Percentiles rank a stretch among this genome's conserved stretches.
phyloP scores from a whole-genome alignment of 139 green algal species.

The Edaphochlamys debaryana region DNA sequence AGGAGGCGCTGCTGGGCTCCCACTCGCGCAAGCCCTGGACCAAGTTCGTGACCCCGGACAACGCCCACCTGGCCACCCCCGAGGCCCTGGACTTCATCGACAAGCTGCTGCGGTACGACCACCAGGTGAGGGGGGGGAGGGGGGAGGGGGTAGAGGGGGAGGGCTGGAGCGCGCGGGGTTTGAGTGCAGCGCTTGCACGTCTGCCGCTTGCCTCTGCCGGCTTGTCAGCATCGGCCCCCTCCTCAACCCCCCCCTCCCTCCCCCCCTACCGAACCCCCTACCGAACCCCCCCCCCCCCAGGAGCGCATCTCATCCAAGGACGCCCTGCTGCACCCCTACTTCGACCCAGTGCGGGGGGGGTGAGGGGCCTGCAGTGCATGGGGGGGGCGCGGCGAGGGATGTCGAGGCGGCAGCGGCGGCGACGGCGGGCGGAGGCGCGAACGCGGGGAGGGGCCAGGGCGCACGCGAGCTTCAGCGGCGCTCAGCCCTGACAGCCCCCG shows the following conservation, averaged over 20 bases:
- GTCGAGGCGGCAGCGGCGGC: no score
- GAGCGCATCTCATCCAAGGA: slow-evolving; percentile 91
- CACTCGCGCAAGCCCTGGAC: slow-evolving; percentile 92
- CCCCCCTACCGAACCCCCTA: no score
- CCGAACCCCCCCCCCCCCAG: background rate
- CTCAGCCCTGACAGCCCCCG: no score
- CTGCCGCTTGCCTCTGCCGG: no score
- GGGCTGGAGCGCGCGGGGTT: no score
- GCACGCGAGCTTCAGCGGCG: no score
- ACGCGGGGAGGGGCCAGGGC: no score
- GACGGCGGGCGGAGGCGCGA: no score
- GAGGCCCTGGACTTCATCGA: slow-evolving; percentile 98
- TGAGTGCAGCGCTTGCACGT: background rate
- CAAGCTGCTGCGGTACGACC: slow-evolving; percentile 81
- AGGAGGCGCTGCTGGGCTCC: slow-evolving; percentile 87
- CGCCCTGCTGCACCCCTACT: slow-evolving; percentile 96
- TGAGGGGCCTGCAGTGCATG: background rate
- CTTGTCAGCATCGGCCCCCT: no score
- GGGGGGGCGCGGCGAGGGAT: no score
- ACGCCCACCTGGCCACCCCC: slow-evolving; percentile 93
- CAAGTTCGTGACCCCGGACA: slow-evolving; percentile 94
- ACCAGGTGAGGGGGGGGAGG: slow-evolving; percentile 2
- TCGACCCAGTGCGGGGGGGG: slow-evolving; percentile 89
- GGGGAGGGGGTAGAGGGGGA: no score
- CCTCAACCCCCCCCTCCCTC: no score